phyloP scores from a whole-genome alignment of 805 yeast genomes.

The Metschnikowia peoriensis region DNA sequence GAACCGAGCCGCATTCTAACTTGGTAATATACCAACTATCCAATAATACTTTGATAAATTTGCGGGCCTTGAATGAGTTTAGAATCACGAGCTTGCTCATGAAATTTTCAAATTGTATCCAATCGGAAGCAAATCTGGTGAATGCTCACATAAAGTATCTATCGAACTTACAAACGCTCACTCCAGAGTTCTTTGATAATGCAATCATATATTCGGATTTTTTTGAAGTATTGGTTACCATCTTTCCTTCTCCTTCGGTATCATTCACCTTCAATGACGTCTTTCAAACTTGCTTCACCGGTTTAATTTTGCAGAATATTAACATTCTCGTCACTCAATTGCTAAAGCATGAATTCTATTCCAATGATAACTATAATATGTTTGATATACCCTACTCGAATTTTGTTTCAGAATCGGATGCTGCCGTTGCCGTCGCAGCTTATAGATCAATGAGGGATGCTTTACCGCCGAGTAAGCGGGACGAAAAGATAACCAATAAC shows the following conservation, averaged over 20 bases:
- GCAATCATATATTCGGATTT: constrained; percentile 46
- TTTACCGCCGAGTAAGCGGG: constrained; percentile 3
- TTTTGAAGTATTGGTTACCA: constrained; percentile 51
- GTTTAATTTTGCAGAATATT: constrained; percentile 50
- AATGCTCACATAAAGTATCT: constrained; percentile 33
- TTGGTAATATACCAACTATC: constrained; percentile 57
- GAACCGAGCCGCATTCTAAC: constrained; percentile 37
- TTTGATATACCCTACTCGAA: constrained; percentile 38
- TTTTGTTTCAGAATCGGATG: constrained; percentile 21
- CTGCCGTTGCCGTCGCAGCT: constrained; percentile 21
- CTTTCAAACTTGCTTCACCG: constrained; percentile 47
- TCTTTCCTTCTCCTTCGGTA: constrained; percentile 46
- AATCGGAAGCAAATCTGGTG: constrained; percentile 22
- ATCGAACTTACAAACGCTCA: constrained; percentile 34
- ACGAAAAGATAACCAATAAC: constrained; percentile 17
- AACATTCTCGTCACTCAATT: constrained; percentile 28
- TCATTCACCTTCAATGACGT: constrained; percentile 48
- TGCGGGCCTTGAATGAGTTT: constrained; percentile 49
- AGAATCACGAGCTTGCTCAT: constrained; percentile 33
- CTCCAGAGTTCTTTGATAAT: constrained; percentile 31
- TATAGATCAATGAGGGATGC: constrained; percentile 22
- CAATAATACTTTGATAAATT: constrained; percentile 56
- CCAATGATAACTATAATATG: constrained; percentile 23
- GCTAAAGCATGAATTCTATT: constrained; percentile 25
- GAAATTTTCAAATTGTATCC: constrained; percentile 38